phyloP scores from a whole-genome alignment of 1,284 basidiomycete genomes.

The Fomitopsis pinicola region DNA sequence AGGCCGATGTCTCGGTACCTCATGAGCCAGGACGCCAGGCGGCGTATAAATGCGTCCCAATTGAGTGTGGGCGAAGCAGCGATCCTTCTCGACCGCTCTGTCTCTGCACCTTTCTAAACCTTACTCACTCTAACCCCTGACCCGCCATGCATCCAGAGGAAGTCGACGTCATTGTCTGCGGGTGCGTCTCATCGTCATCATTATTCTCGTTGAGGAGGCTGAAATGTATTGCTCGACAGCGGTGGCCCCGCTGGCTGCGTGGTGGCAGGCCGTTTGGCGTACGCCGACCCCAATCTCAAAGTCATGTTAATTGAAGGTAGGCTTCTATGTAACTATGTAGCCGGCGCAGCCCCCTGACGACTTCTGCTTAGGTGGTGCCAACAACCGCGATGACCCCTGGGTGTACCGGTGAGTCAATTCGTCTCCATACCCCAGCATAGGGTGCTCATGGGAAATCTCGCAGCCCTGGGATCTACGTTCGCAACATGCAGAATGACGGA shows the following conservation, averaged over 20 bases:
- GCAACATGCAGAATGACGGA: slow-evolving; percentile 66
- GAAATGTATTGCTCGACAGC: slow-evolving; percentile 28
- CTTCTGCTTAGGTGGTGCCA: slow-evolving; percentile 46
- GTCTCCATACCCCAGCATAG: no score
- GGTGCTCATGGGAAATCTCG: neutral
- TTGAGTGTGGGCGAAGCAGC: slow-evolving; percentile 11
- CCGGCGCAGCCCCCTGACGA: neutral
- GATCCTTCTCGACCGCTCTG: slow-evolving; percentile 17
- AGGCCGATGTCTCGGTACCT: neutral
- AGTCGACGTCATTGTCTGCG: slow-evolving; percentile 67
- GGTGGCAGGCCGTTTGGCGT: slow-evolving; percentile 63
- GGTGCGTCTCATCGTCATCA: slow-evolving; percentile 26
- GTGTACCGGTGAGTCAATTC: slow-evolving; percentile 45
- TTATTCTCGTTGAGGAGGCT: neutral
- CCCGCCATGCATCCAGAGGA: slow-evolving; percentile 57
- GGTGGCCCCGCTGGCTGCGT: slow-evolving; percentile 69
- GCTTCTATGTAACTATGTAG: neutral
- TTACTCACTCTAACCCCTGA: slow-evolving; percentile 10
- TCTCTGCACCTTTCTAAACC: slow-evolving; percentile 12
- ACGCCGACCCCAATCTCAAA: slow-evolving; percentile 67
- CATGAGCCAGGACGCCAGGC: slow-evolving; percentile 3
- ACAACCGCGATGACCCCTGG: slow-evolving; percentile 73
- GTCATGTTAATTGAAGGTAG: slow-evolving; percentile 74
- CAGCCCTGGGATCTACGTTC: slow-evolving; percentile 64
- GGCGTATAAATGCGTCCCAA: slow-evolving; percentile 17